Evolutionary conservation across 345 rosid genomes (phyloP), one percentile per base, ranked within the genome.

Genomic region (Trapa bicornis): DNA sequence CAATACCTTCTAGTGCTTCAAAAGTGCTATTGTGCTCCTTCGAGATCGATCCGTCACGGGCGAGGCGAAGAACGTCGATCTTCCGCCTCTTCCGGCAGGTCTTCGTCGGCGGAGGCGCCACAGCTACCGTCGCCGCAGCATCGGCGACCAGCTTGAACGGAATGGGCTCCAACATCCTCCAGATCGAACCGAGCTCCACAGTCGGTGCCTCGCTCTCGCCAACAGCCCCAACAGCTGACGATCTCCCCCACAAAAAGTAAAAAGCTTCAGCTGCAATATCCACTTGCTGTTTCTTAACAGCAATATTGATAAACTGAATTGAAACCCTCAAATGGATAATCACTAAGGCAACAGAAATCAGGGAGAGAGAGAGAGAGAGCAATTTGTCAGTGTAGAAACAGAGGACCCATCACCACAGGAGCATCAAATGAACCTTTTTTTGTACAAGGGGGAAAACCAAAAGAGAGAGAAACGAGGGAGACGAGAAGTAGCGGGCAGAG

Each of bases 171-270:
- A 87, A 43, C 65, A 86, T 73, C 76, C 87, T 74, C 53, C 91
- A 77, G 14, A 86, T 68, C 2, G 89, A 77, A 45, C 78, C 1
- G 89, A 71, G 2, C 86, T 70, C 1, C 86, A 76, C 72, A 33
- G 78, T 80, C 22, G 81, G 52, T 3, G 87, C n/a, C 75, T 93
- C 96, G 66, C 75, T 82, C 33, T 88, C 97, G 0, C 86, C 83
- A 56, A 82, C 88, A 43, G 90, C 80, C 50, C 88, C 96, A 22
- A 47, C 87, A 93, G 70, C 92, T 90, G 68, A 90, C 79, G 68
- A 90, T 80, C 58, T 91, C 91, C 47, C 94, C 96, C 97, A 87
- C 88, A 57, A 39, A 41, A 69, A 50, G 5, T 11, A 35, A 43
- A 4, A 41, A 22, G 43, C 0, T 22, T 37, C 37, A 58, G 37